Base-by-base conservation (phyloP, 1,284 basidiomycete species). In the Phenoliferia sp. region DNA sequence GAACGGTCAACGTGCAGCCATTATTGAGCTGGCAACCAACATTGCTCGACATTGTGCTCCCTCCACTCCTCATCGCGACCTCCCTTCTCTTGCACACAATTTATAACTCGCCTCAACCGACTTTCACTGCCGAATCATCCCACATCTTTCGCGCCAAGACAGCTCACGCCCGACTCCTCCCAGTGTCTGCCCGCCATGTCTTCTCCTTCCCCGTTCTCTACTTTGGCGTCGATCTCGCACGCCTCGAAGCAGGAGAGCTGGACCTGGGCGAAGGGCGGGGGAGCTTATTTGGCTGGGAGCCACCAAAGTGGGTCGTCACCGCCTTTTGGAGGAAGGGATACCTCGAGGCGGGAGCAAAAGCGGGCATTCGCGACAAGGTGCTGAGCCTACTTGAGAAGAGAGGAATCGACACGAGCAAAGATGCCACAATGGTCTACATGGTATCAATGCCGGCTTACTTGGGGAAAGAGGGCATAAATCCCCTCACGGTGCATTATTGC, bases 391-490 rank as follows among this genome's bases (percentile, higher is more conserved):
- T 71, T 26, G 28, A 9, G 17, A 32, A 52, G 39, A 22, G 59
- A 28, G 75, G 75, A 1, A 58, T 78, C 28, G 44, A 10, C 22
- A 32, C 3, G 28, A 28, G 57, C 29, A 33, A 61, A 36, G 55
- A 55, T 12, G 65, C 62, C 3, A 52, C 65, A 28, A 64, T 65
- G 6, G 83, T 84, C 0, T 90, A 87, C 87, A 84, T 89, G 80
- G 80, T 89, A 79, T 88, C 88, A 2, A 90, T 90, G 86, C 89
- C 89, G 1, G 85, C 83, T 60, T 84, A 86, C 62, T 68, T 87
- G 33, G 89, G 89, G 0, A 84, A 84, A 64, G 86, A 88, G 70
- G 88, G 87, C 0, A 88, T 90, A 72, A 90, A 90, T 69, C 89
- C 90, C 0, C 79, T 91, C 61, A 87, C 86, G 0, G 85, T 88